phyloP scores from a whole-genome alignment of 2,329 filamentous ascomycete genomes.

The Phyllosticta citriasiana region DNA sequence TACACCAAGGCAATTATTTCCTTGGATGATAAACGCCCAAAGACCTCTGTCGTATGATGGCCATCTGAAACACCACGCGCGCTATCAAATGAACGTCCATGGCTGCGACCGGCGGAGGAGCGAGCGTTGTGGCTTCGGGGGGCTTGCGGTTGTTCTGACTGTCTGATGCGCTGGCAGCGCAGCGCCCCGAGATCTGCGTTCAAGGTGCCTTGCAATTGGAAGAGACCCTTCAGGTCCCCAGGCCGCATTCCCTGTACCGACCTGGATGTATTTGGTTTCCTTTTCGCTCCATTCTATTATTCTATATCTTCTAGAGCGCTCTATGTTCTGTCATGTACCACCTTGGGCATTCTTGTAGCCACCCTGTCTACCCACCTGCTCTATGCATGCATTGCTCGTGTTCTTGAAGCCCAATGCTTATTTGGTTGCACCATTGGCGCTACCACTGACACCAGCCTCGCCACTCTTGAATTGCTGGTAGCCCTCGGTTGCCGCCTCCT shows the following conservation, averaged over 20 bases:
- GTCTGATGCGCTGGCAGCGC: slow-evolving; percentile 7
- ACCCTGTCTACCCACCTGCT: not conserved
- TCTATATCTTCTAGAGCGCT: not conserved
- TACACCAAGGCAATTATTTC: not conserved
- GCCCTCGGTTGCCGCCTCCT: slow-evolving; percentile 55
- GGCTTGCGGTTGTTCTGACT: not conserved
- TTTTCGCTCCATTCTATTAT: not conserved
- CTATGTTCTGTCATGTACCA: not conserved
- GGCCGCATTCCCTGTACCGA: not conserved
- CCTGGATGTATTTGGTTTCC: not conserved
- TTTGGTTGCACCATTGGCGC: not conserved
- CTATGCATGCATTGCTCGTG: not conserved
- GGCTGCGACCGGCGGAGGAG: not conserved
- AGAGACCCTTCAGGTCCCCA: not conserved
- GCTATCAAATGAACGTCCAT: slow-evolving; percentile 1
- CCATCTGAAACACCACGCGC: not conserved
- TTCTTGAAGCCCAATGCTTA: slow-evolving; percentile 7
- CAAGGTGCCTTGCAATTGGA: not conserved
- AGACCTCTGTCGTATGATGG: not conserved
- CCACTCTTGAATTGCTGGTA: slow-evolving; percentile 38
- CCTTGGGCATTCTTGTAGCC: not conserved
- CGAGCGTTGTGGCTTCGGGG: not conserved
- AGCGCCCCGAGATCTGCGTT: slow-evolving; percentile 1
- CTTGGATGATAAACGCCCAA: not conserved
- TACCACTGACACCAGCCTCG: slow-evolving; percentile 21